Evolutionary conservation across 2,329 filamentous ascomycete genomes (phyloP), one percentile per base, ranked within the genome.

Genomic region (Emmonsiellopsis sp.): DNA sequence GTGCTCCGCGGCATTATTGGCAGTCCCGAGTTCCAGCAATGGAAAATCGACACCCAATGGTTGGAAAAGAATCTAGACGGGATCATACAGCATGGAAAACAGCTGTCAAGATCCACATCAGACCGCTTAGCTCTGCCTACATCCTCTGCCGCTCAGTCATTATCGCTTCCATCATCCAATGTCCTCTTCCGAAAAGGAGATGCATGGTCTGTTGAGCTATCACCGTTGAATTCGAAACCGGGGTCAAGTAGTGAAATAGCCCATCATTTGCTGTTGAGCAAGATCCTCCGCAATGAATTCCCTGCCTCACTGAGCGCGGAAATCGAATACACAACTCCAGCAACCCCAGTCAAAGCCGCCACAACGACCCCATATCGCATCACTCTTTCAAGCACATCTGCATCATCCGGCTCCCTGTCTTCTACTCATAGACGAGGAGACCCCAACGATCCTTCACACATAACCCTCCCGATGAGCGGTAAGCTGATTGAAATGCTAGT

Each of bases 401-500:
- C 73, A 10, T 71, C 72, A 4, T 71, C 69, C 2, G 70, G 64
- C 2, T 72, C 74, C 33, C 64, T 63, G 21, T 70, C 60, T 14
- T 64, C 67, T 1, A 66, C 68, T 5, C 78, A 80, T 58, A 70
- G 75, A 1, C 71, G 75, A 36, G 80, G 77, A 6, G 73, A 80
- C 51, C 69, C 71, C 0, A 66, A 63, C 0, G 75, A 84, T 57
- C 68, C 73, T 0, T 64, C 67, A 3, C 81, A 85, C 56, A 68
- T 83, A 13, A 67, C 76, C 2, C 68, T 84, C 6, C 81, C 81
- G 0, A 75, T 85, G 11, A 74, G 78, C 0, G 82, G 82, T 0
- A 82, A 79, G 55, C 58, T 85, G 31, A 75, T 84, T 1, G 82
- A 85, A 62, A 67, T 85, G 1, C 60, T 80, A 2, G 79, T 84